These are phyloP conservation scores for Hygrophila difformis DNA, from an alignment of 257 asterid species.

Conservation along the genomic window DNA sequence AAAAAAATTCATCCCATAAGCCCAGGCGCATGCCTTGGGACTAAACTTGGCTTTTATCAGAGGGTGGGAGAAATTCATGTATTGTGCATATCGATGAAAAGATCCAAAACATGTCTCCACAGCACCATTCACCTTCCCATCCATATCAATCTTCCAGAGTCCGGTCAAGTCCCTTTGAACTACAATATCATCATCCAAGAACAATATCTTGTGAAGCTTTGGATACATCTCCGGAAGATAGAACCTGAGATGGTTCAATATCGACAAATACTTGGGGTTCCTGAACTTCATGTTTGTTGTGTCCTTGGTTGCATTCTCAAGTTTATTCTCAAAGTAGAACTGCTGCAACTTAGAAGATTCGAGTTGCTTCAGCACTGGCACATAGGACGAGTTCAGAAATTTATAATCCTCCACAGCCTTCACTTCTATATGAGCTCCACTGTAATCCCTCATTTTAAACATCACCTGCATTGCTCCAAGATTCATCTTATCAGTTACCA, in stretches of 20 bases:
- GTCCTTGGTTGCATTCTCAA: slow-evolving; percentile 68
- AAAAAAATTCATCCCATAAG: slow-evolving; percentile 71
- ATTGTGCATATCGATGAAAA: slow-evolving; percentile 63
- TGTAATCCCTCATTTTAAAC: slow-evolving; percentile 56
- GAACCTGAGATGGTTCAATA: slow-evolving; percentile 62
- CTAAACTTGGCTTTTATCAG: slow-evolving; percentile 51
- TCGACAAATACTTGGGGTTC: slow-evolving; percentile 63
- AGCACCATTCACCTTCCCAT: slow-evolving; percentile 72
- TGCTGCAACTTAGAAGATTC: slow-evolving; percentile 56
- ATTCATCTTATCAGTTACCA: slow-evolving; percentile 69
- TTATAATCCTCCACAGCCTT: slow-evolving; percentile 66
- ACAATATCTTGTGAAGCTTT: slow-evolving; percentile 18
- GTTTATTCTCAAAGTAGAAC: slow-evolving; percentile 58
- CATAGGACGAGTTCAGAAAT: slow-evolving; percentile 59
- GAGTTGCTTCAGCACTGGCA: slow-evolving; percentile 58
- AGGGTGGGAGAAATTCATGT: slow-evolving; percentile 68
- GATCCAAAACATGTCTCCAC: slow-evolving; percentile 75
- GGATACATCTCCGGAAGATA: slow-evolving; percentile 73
- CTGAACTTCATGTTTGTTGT: slow-evolving; percentile 68
- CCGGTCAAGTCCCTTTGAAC: slow-evolving; percentile 67
- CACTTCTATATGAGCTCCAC: slow-evolving; percentile 64
- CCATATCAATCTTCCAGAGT: slow-evolving; percentile 61
- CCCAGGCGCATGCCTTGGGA: slow-evolving; percentile 82
- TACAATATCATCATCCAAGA: slow-evolving; percentile 61
- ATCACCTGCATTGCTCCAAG: slow-evolving; percentile 68